Evolutionary conservation across 2,329 filamentous ascomycete genomes (phyloP).

Genomic region (Fusarium bulbicola): DNA sequence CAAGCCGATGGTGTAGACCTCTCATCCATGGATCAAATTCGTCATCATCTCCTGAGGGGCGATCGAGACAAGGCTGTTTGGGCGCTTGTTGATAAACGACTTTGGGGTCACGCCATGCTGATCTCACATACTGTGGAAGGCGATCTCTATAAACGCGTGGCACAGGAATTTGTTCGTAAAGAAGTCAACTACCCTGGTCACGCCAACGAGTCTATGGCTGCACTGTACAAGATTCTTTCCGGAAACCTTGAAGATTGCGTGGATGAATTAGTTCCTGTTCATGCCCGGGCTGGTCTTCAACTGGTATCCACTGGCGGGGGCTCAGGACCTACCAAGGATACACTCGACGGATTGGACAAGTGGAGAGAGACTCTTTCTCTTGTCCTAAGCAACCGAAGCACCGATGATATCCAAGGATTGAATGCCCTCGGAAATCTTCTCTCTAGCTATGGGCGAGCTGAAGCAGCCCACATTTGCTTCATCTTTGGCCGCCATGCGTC

Average conservation of each 20-base stretch:
- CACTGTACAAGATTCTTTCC: slow-evolving; percentile 91
- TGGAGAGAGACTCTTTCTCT: slow-evolving; percentile 92
- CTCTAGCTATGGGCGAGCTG: slow-evolving; percentile 83
- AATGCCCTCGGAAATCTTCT: slow-evolving; percentile 84
- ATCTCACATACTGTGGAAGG: slow-evolving; percentile 81
- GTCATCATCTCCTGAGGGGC: slow-evolving; percentile 77
- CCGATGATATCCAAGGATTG: slow-evolving; percentile 80
- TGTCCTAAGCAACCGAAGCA: slow-evolving; percentile 86
- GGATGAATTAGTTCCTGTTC: slow-evolving; percentile 92
- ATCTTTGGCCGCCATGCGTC: slow-evolving; percentile 79
- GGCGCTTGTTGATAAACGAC: slow-evolving; percentile 88
- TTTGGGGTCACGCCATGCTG: slow-evolving; percentile 97
- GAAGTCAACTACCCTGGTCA: slow-evolving; percentile 86
- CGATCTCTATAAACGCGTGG: slow-evolving; percentile 89
- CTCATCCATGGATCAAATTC: slow-evolving; percentile 74
- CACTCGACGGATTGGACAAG: slow-evolving; percentile 85
- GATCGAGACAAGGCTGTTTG: slow-evolving; percentile 92
- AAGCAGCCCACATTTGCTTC: slow-evolving; percentile 94
- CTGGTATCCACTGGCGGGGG: slow-evolving; percentile 81
- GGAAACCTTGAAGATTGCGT: slow-evolving; percentile 95
- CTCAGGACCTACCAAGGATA: slow-evolving; percentile 71
- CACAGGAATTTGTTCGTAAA: slow-evolving; percentile 93
- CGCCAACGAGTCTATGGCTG: slow-evolving; percentile 87
- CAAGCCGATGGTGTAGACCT: slow-evolving; percentile 75
- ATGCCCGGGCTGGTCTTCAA: slow-evolving; percentile 90